Evolutionary conservation across 306 rosid genomes (phyloP), one percentile per base, ranked within the genome.

Genomic region (Pueraria montana): DNA sequence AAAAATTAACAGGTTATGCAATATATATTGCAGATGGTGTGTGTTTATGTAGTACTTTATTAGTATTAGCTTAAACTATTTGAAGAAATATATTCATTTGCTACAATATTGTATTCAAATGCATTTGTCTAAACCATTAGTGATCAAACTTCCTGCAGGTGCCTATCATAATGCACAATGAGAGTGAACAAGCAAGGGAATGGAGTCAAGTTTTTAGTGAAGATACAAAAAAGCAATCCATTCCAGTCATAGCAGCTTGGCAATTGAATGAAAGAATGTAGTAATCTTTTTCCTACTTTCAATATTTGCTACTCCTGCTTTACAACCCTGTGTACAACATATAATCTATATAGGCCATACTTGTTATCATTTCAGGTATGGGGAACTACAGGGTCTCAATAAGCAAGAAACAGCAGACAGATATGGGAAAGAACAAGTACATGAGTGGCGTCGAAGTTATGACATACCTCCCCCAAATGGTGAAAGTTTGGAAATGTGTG

Each of bases 401-500:
- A 94, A 94, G 81, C 98, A 91, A 88, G 97, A 94, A 86, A 94
- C 98, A 1, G 92, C 98, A 26, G 95, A 94, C 12, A 91, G 90
- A 77, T 94, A 88, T 76, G 97, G 98, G 38, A 92, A 91, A 74
- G 97, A 94, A 83, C 95, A 92, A 80, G 98, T 94, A 66, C 98
- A 94, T 3, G 88, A 91, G 84, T 94, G 97, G 97, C 98, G 97
- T 76, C 83, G 97, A 70, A 91, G 98, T 89, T 94, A 91, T 59
- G 94, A 92, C 59, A 84, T 76, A 49, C 94, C 98, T 49, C 98
- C 97, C 52, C 98, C 98, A 21, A 88, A 91, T 83, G 97, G 97
- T 65, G 98, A 94, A 89, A 94, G 98, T 80, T 91, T 94, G 91
- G 97, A 94, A 85, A 92, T 94, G 98, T 94, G 95, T 86, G 98